Evolutionary conservation across 768 basidiomycete species (phyloP).

Genomic region (Rubroboletus satanas): DNA sequence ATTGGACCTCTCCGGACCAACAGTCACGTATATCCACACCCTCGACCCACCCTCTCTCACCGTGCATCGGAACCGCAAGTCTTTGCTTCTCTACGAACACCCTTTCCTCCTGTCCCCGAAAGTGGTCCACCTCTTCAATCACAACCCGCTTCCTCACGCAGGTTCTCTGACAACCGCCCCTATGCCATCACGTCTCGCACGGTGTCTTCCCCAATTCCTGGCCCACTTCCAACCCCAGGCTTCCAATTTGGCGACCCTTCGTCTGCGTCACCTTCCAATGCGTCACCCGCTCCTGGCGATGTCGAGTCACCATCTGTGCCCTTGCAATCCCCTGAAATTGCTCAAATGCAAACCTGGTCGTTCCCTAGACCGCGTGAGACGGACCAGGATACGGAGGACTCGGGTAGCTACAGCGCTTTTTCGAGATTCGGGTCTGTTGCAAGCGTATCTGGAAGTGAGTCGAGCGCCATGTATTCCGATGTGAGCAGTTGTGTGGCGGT

Average conservation of each 20-base stretch:
- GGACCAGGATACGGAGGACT: conserved; percentile 53
- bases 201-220: conserved; percentile 44
- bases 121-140: conserved; percentile 12
- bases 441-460: conserved; percentile 57
- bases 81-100: conserved; percentile 36
- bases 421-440: conserved; percentile 61
- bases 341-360: conserved; percentile 36
- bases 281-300: conserved; percentile 51
- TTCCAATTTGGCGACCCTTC: conserved; percentile 63
- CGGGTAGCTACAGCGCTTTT: conserved; percentile 42
- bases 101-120: conserved; percentile 33
- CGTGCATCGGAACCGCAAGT: conserved; percentile 34
- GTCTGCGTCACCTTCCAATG: conserved; percentile 41
- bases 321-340: conserved; percentile 44
- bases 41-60: conserved; percentile 29
- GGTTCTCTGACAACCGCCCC: conserved; percentile 44
- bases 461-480: conserved; percentile 50
- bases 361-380: conserved; percentile 39
- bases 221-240: conserved; percentile 57
- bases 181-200: conserved; percentile 48
- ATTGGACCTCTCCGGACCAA: conserved; percentile 44
- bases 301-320: conserved; percentile 22
- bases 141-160: conserved; percentile 15
- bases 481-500: conserved; percentile 35
- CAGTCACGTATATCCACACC: conserved; percentile 44